Conservation (phyloP, 768 basidiomycete species). For the Phylloporus arenicola region DNA sequence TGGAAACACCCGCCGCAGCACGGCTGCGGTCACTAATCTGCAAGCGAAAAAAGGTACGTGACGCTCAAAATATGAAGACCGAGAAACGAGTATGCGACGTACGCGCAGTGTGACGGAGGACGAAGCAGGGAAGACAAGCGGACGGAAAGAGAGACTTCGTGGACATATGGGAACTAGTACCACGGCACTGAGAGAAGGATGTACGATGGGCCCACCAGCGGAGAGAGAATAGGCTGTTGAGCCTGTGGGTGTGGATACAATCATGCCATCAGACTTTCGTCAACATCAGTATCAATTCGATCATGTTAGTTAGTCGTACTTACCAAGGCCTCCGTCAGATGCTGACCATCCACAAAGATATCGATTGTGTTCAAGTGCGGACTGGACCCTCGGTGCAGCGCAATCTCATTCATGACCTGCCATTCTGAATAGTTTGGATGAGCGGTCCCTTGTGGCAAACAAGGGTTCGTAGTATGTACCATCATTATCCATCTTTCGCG, state of each 20-base stretch:
- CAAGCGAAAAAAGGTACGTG: neutral
- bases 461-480: constrained; percentile 37
- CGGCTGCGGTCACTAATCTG: constrained; percentile 84
- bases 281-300: constrained; percentile 11
- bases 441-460: constrained; percentile 1
- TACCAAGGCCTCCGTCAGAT: constrained; percentile 93
- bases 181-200: constrained; percentile 84
- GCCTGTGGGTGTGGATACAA: constrained; percentile 93
- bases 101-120: constrained; percentile 72
- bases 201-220: constrained; percentile 93
- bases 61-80: constrained; percentile 1
- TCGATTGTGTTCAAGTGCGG: constrained; percentile 92
- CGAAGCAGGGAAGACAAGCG: constrained; percentile 83
- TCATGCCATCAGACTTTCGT: constrained; percentile 81
- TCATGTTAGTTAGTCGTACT: constrained; percentile 29
- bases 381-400: constrained; percentile 85
- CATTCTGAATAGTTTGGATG: constrained; percentile 47
- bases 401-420: constrained; percentile 98
- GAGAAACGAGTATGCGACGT: constrained; percentile 23
- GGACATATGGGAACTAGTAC: constrained; percentile 96
- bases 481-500: constrained; percentile 53
- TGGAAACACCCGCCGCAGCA: constrained; percentile 83
- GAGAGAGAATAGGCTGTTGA: constrained; percentile 96
- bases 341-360: constrained; percentile 89
- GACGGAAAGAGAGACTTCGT: constrained; percentile 85